Evolutionary conservation across 257 asterid genomes (phyloP).

Genomic region (Knoxia roxburghii): DNA sequence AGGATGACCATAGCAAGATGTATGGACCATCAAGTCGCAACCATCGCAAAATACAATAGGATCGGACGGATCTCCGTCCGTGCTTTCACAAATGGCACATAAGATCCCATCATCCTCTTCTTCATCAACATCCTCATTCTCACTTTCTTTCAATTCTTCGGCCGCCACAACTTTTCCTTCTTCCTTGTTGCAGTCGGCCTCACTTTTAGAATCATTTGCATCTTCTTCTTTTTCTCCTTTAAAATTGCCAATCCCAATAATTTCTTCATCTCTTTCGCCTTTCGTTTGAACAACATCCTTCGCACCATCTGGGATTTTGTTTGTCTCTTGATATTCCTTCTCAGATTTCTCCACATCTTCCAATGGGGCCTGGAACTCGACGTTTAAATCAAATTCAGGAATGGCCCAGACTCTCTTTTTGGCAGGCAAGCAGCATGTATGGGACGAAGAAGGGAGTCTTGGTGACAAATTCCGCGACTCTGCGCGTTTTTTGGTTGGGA

Average conservation of each 20-base stretch:
- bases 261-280: neutral
- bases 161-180: neutral
- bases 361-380: constrained; percentile 12
- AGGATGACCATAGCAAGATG: constrained; percentile 77
- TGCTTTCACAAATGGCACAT: constrained; percentile 69
- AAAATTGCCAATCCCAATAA: neutral
- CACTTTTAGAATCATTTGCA: neutral
- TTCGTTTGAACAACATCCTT: no score
- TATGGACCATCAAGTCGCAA: constrained; percentile 82
- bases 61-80: constrained; percentile 77
- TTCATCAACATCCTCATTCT: neutral
- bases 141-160: neutral
- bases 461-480: constrained; percentile 30
- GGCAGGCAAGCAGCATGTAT: constrained; percentile 55
- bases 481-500: constrained; percentile 79
- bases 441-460: constrained; percentile 18
- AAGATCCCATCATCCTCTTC: constrained; percentile 48
- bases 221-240: neutral
- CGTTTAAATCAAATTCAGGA: constrained; percentile 46
- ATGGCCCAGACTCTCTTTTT: constrained; percentile 69
- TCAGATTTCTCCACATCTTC: constrained; percentile 1
- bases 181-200: neutral
- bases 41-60: constrained; percentile 92
- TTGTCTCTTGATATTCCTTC: neutral
- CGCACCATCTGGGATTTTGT: neutral